Conservation (phyloP, 192 early-diverging fungal genomes). For the Nowakowskiella sp. region DNA sequence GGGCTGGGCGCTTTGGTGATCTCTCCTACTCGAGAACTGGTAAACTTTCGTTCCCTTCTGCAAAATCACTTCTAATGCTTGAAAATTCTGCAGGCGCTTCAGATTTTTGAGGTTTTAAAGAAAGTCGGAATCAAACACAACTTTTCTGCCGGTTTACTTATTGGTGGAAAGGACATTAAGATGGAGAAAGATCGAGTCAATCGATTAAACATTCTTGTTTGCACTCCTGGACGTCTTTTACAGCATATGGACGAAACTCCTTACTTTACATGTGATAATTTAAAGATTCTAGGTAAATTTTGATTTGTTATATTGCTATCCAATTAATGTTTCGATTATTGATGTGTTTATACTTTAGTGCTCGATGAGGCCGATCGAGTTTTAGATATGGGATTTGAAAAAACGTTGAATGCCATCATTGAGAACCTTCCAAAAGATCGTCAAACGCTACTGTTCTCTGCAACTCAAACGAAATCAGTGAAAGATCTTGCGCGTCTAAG, state of each 20-base stretch:
- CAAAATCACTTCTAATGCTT: conserved; percentile 10
- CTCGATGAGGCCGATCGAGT: conserved; percentile 98
- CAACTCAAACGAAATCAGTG: conserved; percentile 95
- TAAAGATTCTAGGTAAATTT: conserved; percentile 53
- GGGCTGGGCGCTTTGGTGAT: conserved; percentile 61
- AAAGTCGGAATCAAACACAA: conserved; percentile 58
- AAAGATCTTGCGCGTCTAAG: conserved; percentile 88
- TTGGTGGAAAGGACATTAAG: conserved; percentile 76
- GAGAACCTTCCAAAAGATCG: conserved; percentile 72
- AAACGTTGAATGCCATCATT: conserved; percentile 81
- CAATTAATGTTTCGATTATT: conserved; percentile 50
- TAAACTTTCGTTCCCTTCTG: conserved; percentile 1
- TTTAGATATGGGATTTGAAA: conserved; percentile 93
- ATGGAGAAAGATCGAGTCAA: conserved; percentile 53
- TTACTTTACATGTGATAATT: conserved; percentile 83
- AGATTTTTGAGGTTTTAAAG: conserved; percentile 74
- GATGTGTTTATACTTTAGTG: conserved; percentile 71
- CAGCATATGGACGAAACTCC: conserved; percentile 90
- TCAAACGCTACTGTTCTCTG: conserved; percentile 93
- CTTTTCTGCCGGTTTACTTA: conserved; percentile 91
- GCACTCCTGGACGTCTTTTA: conserved; percentile 93
- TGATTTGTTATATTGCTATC: conserved; percentile 2
- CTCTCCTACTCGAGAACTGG: conserved; percentile 75
- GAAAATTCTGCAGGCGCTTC: conserved; percentile 62
- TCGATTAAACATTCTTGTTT: conserved; percentile 73